Base-by-base conservation (phyloP, 805 yeast species). In the Nakazawaea wickerhamii region DNA sequence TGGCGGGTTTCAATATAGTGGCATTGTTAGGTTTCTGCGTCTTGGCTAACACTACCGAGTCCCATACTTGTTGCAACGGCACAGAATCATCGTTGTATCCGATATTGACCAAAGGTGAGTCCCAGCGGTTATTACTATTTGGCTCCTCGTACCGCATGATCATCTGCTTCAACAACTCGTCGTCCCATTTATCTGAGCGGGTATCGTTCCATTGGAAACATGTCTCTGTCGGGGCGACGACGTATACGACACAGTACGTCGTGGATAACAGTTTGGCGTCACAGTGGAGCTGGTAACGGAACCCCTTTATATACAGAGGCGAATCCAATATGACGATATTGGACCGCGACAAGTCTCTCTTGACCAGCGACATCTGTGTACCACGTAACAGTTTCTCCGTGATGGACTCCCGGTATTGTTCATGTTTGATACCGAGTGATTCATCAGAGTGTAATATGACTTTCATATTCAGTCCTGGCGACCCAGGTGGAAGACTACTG, bases 111-210 rank as follows among this genome's bases (percentile, higher is more conserved):
- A 91, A 64, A 5, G 99, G 99, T 4, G 95, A 79, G 56, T 93
- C 99, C 99, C 99, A 93, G 46, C 96, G 66, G 21, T 82, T 77
- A 54, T 77, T 75, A 25, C 80, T 79, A 56, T 87, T 84, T 0
- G 99, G 99, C 58, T 93, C 99, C 61, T 93, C 99, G 56, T 81
- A 93, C 46, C 99, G 63, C 78, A 89, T 84, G 3, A 78, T 73
- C 44, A 91, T 65, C 40, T 83, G 90, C 13, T 71, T 70, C 30
- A 89, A 65, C 21, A 87, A 61, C 26, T 75, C 79, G 1, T 67
- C 70, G 35, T 77, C 81, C 96, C 96, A 89, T 11, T 64, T 59
- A 5, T 65, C 63, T 3, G 50, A 60, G 46, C 65, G 48, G 4
- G 43, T 23, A 1, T 50, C 31, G 57, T 87, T 87, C 84, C 90